Conservation (phyloP, 441 rosid species). For the Erodium chrysanthum region DNA sequence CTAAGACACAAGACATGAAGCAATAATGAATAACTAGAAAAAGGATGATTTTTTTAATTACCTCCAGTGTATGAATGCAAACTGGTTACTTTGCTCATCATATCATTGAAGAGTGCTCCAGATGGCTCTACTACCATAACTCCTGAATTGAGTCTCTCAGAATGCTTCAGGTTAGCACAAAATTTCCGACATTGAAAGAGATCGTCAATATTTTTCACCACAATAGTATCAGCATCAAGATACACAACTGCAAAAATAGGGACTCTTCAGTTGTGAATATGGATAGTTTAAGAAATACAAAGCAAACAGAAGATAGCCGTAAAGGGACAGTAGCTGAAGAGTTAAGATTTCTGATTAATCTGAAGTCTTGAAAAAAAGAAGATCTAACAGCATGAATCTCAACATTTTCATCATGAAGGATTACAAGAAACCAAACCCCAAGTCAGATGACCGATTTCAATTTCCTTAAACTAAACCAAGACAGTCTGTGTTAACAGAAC, state of each 20-base stretch:
- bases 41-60: constrained; percentile 12
- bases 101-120: constrained; percentile 52
- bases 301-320: background rate
- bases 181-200: constrained; percentile 69
- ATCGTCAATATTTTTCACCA: constrained; percentile 86
- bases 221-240: constrained; percentile 93
- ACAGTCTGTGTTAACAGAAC: background rate
- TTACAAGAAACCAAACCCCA: background rate
- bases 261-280: constrained; percentile 9
- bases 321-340: background rate
- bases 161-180: constrained; percentile 92
- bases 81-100: constrained; percentile 73
- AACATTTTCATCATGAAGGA: background rate
- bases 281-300: constrained; percentile 1
- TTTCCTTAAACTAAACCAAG: background rate
- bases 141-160: constrained; percentile 87
- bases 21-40: background rate
- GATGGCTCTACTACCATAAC: constrained; percentile 97
- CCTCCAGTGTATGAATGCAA: constrained; percentile 85
- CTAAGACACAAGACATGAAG: background rate
- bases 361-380: background rate
- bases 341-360: background rate
- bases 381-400: background rate
- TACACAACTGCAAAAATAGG: constrained; percentile 54
- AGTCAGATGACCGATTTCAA: background rate